These are phyloP conservation scores for Brettanomyces bruxellensis DNA, from an alignment of 805 yeast genomes.

Conservation along the genomic window DNA sequence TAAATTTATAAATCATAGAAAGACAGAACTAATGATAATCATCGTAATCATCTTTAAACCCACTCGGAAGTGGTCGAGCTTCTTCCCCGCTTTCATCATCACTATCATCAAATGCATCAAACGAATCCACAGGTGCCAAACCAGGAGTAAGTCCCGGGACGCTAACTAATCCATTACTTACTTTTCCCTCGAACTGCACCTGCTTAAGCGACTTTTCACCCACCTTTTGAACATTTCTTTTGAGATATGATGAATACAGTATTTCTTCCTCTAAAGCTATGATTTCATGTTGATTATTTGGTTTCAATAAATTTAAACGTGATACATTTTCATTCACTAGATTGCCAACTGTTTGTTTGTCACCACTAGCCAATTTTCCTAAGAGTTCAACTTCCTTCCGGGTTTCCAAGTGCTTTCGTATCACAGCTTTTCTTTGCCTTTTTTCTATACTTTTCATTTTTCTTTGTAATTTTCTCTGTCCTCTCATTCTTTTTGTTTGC, in stretches of 20 bases:
- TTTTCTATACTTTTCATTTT: slow-evolving; percentile 14
- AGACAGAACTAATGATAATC: slow-evolving; percentile 13
- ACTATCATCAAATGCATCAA: slow-evolving; percentile 35
- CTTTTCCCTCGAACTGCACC: slow-evolving; percentile 28
- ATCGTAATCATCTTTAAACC: slow-evolving; percentile 23
- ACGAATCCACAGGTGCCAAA: slow-evolving; percentile 69
- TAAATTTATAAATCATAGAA: too few species aligned
- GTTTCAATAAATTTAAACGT: slow-evolving; percentile 26
- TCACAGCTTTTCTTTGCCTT: slow-evolving; percentile 9
- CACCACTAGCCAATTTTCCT: slow-evolving; percentile 16
- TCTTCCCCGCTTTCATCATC: slow-evolving; percentile 12
- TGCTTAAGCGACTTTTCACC: slow-evolving; percentile 3
- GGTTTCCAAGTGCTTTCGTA: slow-evolving; percentile 7
- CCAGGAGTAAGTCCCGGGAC: slow-evolving; percentile 75
- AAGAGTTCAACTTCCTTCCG: slow-evolving; percentile 13
- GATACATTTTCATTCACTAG: slow-evolving; percentile 32
- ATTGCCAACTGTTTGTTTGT: slow-evolving; percentile 26
- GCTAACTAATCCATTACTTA: slow-evolving; percentile 34
- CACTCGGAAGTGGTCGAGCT: not conserved
- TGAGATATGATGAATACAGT: slow-evolving; percentile 31
- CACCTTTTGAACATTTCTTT: slow-evolving; percentile 27
- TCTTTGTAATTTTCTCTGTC: slow-evolving; percentile 6
- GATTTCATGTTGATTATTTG: slow-evolving; percentile 29
- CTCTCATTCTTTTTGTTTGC: slow-evolving; percentile 10
- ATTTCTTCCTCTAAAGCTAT: slow-evolving; percentile 33